Evolutionary conservation across 2,329 filamentous ascomycete species (phyloP).

Genomic region (Parastagonospora nodorum): DNA sequence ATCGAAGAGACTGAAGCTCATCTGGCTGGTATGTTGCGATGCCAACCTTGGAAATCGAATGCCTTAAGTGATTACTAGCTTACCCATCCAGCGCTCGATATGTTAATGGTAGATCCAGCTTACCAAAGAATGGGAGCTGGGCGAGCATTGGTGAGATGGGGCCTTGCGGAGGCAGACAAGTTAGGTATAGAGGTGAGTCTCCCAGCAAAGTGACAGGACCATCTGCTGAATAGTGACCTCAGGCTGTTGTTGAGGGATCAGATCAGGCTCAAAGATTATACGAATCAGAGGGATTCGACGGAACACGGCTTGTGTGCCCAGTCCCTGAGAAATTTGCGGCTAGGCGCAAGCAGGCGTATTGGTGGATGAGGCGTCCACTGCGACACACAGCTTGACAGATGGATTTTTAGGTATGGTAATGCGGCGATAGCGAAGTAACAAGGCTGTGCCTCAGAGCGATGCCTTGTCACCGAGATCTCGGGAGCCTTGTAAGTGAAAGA

Average conservation of each 20-base stretch:
- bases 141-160: conserved; percentile 6
- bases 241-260: conserved; percentile 11
- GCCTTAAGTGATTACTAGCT: background rate
- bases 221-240: background rate
- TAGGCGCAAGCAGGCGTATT: conserved; percentile 11
- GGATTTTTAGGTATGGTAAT: too few relatives aligned
- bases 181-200: conserved; percentile 10
- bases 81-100: conserved; percentile 7
- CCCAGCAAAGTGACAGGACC: background rate
- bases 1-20: conserved; percentile 6
- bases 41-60: background rate
- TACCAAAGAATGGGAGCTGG: conserved; percentile 9
- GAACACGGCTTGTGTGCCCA: conserved; percentile 2
- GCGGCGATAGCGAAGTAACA: too few relatives aligned
- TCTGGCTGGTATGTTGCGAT: conserved; percentile 4
- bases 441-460: too few relatives aligned
- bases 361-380: conserved; percentile 8
- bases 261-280: conserved; percentile 8
- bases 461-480: too few relatives aligned
- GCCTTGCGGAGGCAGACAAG: conserved; percentile 7
- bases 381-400: background rate
- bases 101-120: conserved; percentile 9
- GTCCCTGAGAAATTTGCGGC: conserved; percentile 9
- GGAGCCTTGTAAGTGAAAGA: too few relatives aligned
- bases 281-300: conserved; percentile 9